Evolutionary conservation across 139 green algal genomes (phyloP).

Genomic region (Auxenochlorella pyrenoidosa): DNA sequence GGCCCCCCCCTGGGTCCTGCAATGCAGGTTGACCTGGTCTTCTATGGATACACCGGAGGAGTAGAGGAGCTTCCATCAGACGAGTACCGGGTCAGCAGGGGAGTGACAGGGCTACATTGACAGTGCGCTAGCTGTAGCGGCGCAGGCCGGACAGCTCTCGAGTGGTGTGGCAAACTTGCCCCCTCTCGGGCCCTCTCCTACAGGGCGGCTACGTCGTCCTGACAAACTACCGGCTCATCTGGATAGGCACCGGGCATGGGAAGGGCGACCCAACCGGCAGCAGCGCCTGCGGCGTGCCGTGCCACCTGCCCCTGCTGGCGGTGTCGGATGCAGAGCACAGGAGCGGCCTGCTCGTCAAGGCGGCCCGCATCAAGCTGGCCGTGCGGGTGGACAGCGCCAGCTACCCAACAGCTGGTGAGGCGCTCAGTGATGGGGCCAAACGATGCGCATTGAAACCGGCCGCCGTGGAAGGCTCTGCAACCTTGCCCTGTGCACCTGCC

Average conservation of each 20-base stretch:
- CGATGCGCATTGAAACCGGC: too few species aligned
- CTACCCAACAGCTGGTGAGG: constrained; percentile 21
- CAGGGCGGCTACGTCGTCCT: constrained; percentile 45
- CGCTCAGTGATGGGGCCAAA: too few species aligned
- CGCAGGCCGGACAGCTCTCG: too few species aligned
- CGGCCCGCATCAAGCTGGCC: constrained; percentile 36
- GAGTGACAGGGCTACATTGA: not conserved
- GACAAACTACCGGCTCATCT: constrained; percentile 51
- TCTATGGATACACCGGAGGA: constrained; percentile 52
- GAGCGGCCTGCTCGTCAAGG: constrained; percentile 23
- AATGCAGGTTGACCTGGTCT: constrained; percentile 69
- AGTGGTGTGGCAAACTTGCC: too few species aligned
- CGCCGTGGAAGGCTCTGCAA: too few species aligned
- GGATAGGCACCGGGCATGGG: constrained; percentile 1
- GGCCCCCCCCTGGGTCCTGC: too few species aligned
- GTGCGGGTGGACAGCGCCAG: constrained; percentile 36
- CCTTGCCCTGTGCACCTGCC: too few species aligned
- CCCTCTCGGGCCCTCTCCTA: not conserved
- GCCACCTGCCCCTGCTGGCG: constrained; percentile 40
- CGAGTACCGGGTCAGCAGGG: constrained; percentile 32
- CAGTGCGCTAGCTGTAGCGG: too few species aligned
- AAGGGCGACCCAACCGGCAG: not conserved
- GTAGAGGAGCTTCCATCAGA: constrained; percentile 39
- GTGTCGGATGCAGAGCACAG: constrained; percentile 28
- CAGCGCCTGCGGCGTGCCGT: constrained; percentile 31